Base-by-base conservation (phyloP, 2,329 filamentous ascomycete genomes). In the Aspergillus sp. region DNA sequence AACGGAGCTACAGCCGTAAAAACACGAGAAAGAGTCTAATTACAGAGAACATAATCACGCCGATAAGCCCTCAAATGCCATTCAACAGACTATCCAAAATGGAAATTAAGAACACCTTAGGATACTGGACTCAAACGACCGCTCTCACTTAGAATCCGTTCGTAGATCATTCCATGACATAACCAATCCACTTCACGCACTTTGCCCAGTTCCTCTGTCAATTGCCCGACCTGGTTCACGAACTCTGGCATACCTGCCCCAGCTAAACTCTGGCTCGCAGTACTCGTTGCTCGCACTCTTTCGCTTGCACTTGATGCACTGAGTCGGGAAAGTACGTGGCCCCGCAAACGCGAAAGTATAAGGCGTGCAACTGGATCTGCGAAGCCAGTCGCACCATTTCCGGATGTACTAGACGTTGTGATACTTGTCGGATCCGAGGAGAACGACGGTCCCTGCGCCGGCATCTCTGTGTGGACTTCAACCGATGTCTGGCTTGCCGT, bases 181-280 rank as follows among this genome's bases (percentile, higher is more conserved):
- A 79, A 79, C 72, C 83, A 81, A 66, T 88, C 85, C 5, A 87
- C 83, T 60, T 81, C 80, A 41, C 82, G 78, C 5, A 88, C 75
- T 63, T 81, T 80, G 60, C 81, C 78, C 54, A 88, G 66, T 60
- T 80, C 76, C 26, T 87, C 84, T 15, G 86, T 84, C 47, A 88
- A 75, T 42, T 81, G 80, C 2, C 82, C 81, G 18, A 88, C 83
- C 57, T 85, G 82, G 22, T 71, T 77, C 9, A 85, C 80, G 64
- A 87, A 87, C 63, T 88, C 85, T 0, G 83, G 81, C 71, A 88
- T 80, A 4, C 85, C 85, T 13, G 81, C 83, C 1, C 79, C 78
- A 5, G 85, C 83, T 42, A 88, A 74, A 8, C 80, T 80, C 59
- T 87, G 84, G 12, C 79, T 83, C 7, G 85, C 85, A 1, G 80